Base-by-base conservation (phyloP, 1,139 yeast species). In the Blastobotrys malaysiensis region DNA sequence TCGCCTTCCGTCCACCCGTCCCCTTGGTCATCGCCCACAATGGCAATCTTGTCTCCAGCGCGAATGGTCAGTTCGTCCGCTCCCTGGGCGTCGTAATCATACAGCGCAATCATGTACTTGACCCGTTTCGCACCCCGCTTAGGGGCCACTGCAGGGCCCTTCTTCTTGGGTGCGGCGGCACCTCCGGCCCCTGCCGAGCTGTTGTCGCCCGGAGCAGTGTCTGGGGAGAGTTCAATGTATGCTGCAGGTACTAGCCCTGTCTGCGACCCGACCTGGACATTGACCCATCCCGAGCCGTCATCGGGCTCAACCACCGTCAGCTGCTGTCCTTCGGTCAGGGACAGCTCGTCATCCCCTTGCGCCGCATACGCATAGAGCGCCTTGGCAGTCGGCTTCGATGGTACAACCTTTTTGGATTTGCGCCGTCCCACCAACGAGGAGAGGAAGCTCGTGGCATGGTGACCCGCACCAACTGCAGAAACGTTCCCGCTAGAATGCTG, bases 1-100 rank as follows among this genome's bases (percentile, higher is more conserved):
- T 88, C 95, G 9, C 98, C 99, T 63, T 85, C 88, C 1, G 97
- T 90, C 99, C 99, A 93, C 0, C 99, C 99, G 59, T 86, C 85
- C 5, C 96, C 97, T 56, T 85, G 86, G 58, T 88, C 93, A 49
- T 81, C 88, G 46, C 80, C 81, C 45, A 86, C 75, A 19, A 88
- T 77, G 2, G 81, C 79, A n/a, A 89, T 81, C 55, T 77, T 76
- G 61, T 93, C 98, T 0, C 97, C 97, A 0, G 81, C 84, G 7
- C 63, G 65, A 18, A 93, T 81, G 20, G 81, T 77, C 55, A 95
- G 69, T 69, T 93, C 99, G 63, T 88, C 95, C 20, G 81, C 87
- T 7, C 91, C 96, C 60, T 83, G 87, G 0, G 97, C 95, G 13
- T 69, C 74, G 67, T 91, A 93, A 60, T 86, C 90, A 68, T 84